phyloP scores from a whole-genome alignment of 2,329 filamentous ascomycete species.

The Ilyonectria sp. region DNA sequence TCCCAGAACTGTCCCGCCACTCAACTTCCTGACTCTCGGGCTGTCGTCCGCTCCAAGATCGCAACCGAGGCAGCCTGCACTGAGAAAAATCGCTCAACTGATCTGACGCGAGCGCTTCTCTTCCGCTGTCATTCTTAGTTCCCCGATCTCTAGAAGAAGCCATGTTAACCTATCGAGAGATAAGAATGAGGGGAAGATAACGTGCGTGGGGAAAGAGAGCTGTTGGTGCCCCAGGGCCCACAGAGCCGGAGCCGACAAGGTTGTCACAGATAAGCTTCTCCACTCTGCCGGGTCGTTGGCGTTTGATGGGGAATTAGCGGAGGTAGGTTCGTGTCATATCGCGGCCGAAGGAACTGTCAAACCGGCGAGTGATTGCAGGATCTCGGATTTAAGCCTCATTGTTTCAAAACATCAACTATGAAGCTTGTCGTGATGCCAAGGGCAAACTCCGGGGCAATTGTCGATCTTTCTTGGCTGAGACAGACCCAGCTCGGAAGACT shows the following conservation, averaged over 20 bases:
- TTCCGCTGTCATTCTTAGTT: background rate
- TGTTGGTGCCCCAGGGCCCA: background rate
- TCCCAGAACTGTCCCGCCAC: background rate
- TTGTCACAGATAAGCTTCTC: conserved; percentile 15
- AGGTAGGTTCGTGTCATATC: background rate
- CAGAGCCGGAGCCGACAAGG: background rate
- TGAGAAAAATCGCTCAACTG: conserved; percentile 1
- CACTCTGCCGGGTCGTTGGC: conserved; percentile 1
- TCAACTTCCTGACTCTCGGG: background rate
- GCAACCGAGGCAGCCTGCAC: background rate
- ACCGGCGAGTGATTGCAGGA: background rate
- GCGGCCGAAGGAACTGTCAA: background rate
- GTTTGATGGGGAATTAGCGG: background rate
- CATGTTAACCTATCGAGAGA: background rate
- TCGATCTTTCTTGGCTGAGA: background rate
- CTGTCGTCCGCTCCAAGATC: background rate
- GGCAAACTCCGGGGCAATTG: background rate
- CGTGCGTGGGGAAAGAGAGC: conserved; percentile 10
- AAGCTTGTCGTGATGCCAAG: background rate
- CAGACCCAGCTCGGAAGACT: background rate
- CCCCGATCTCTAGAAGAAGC: background rate
- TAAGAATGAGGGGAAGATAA: conserved; percentile 20
- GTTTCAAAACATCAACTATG: background rate
- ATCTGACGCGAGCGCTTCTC: background rate
- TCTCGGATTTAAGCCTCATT: background rate